phyloP scores from a whole-genome alignment of 345 rosid genomes.

The Hibiscus mutabilis region DNA sequence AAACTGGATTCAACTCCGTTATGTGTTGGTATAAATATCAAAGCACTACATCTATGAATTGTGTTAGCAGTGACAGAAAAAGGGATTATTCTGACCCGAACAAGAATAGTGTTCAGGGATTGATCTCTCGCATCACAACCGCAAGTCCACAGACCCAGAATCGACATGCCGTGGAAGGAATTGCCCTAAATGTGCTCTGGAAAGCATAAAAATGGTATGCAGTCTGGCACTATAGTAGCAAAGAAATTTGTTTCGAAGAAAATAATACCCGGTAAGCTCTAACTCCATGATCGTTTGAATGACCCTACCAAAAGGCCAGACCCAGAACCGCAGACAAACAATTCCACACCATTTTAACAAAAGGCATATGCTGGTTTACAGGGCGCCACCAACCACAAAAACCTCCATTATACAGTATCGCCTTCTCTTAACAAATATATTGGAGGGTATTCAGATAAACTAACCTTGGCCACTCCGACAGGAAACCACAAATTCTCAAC shows the following conservation, averaged over 20 bases:
- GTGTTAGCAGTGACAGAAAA: conserved; percentile 15
- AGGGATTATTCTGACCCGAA: not conserved
- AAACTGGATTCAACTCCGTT: not conserved
- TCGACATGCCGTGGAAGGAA: not conserved
- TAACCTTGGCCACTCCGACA: conserved; percentile 22
- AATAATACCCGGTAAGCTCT: not conserved
- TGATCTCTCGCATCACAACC: not conserved
- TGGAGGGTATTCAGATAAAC: conserved; percentile 15
- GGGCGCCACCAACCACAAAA: conserved; percentile 13
- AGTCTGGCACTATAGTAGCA: not conserved
- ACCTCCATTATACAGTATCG: conserved; percentile 19
- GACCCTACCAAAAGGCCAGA: conserved; percentile 29
- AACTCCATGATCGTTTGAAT: conserved; percentile 17
- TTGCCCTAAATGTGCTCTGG: not conserved
- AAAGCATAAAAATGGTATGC: not conserved
- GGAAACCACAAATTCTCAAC: conserved; percentile 13
- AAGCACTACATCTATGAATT: conserved; percentile 14
- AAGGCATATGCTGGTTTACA: conserved; percentile 9
- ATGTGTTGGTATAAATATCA: conserved; percentile 16
- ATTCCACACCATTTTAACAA: conserved; percentile 34
- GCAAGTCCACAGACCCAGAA: not conserved
- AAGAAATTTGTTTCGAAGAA: not conserved
- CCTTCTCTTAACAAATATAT: conserved; percentile 5
- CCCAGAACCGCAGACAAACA: conserved; percentile 42
- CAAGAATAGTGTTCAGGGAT: not conserved